Evolutionary conservation across 305 asterid genomes (phyloP).

Genomic region (Petunia hybrid): DNA sequence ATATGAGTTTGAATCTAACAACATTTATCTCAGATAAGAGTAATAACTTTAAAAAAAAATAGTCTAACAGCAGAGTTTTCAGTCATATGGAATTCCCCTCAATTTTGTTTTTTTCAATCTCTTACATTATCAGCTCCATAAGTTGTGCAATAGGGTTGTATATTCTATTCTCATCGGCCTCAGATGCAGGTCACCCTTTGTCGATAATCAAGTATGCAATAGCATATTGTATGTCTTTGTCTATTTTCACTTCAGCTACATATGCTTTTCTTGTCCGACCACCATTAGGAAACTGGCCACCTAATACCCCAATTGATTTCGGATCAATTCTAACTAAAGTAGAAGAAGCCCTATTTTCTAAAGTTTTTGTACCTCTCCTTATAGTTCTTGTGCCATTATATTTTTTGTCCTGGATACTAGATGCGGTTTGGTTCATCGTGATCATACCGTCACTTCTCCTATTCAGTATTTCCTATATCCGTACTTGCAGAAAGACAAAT

Average conservation of each 20-base stretch:
- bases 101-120: rapidly evolving
- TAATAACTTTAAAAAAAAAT: neutral
- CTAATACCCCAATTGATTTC: neutral
- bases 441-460: neutral
- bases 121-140: neutral
- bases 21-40: neutral
- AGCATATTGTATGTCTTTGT: neutral
- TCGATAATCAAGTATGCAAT: neutral
- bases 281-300: neutral
- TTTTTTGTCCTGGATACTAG: neutral
- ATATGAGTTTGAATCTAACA: neutral
- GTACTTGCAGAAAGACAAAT: neutral
- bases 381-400: neutral
- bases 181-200: neutral
- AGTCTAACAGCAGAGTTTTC: neutral
- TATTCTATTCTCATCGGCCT: neutral
- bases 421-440: no score
- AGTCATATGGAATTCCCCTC: neutral
- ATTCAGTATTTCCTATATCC: neutral
- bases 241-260: neutral
- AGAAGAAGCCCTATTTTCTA: no score
- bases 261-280: neutral
- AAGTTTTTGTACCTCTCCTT: no score
- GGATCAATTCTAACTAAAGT: no score
- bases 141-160: rapidly evolving